Percentiles rank a stretch among this genome's conserved stretches.
phyloP scores from a whole-genome alignment of 1,139 yeast species.

The Taphrina betulina region DNA sequence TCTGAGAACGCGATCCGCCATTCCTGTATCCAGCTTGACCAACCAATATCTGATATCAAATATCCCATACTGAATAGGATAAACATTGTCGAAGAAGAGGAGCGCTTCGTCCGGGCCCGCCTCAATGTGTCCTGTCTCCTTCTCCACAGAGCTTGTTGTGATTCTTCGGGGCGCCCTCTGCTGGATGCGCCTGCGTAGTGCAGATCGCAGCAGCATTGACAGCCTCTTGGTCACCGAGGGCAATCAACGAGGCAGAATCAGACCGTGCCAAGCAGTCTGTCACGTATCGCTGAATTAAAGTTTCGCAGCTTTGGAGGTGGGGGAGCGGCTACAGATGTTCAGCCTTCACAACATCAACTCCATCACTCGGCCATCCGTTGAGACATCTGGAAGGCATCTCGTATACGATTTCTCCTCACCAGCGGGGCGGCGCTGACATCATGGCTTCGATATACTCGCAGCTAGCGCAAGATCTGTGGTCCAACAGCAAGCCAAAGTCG shows the following conservation, averaged over 20 bases:
- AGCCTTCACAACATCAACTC: too few relatives aligned
- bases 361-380: too few relatives aligned
- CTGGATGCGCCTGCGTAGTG: neutral
- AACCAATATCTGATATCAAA: constrained; percentile 42
- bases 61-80: constrained; percentile 39
- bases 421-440: too few relatives aligned
- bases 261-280: too few relatives aligned
- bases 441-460: neutral
- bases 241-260: too few relatives aligned
- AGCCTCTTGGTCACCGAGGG: too few relatives aligned
- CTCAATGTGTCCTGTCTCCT: constrained; percentile 28
- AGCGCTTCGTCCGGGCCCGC: constrained; percentile 37
- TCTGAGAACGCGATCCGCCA: constrained; percentile 41
- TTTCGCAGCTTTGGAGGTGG: too few relatives aligned
- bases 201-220: neutral
- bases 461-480: neutral
- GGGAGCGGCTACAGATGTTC: too few relatives aligned
- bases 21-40: constrained; percentile 46
- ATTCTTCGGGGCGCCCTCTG: neutral
- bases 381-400: too few relatives aligned
- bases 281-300: too few relatives aligned
- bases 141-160: constrained; percentile 26
- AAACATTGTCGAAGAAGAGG: constrained; percentile 44
- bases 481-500: too few relatives aligned
- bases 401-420: too few relatives aligned